A percentile compares a stretch with the other conserved stretches of the same genome.
Evolutionary conservation across 345 rosid species (phyloP).

Genomic region (Conringia planisiliqua): DNA sequence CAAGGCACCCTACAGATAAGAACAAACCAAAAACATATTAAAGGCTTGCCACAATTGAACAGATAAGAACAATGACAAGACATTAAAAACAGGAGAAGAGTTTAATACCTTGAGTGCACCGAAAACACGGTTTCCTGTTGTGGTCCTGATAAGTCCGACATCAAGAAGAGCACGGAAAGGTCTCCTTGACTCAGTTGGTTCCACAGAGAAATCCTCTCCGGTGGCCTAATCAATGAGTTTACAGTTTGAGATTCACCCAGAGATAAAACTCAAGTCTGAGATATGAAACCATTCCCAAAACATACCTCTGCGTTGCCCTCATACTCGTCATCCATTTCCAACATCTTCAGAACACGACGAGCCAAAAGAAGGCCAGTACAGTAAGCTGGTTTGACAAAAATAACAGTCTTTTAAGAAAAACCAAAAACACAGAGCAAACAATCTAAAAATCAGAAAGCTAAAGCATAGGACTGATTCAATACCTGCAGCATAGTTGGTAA

Average conservation of each 20-base stretch:
- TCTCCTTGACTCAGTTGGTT: slow-evolving; percentile 63
- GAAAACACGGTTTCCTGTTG: slow-evolving; percentile 77
- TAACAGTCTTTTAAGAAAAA: background rate
- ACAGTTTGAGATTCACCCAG: background rate
- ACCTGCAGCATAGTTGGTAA: slow-evolving; percentile 79
- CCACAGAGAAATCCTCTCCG: slow-evolving; percentile 72
- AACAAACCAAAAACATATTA: background rate
- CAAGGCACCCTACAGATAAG: slow-evolving; percentile 36
- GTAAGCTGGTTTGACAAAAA: slow-evolving; percentile 40
- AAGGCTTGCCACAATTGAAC: background rate
- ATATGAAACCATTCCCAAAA: background rate
- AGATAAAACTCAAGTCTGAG: too few species aligned
- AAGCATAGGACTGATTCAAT: background rate
- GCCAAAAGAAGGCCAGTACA: slow-evolving; percentile 76
- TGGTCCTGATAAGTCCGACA: slow-evolving; percentile 69
- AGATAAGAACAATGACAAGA: background rate
- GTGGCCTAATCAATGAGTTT: background rate
- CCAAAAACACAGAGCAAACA: background rate
- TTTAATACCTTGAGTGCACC: slow-evolving; percentile 64
- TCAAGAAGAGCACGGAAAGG: slow-evolving; percentile 85
- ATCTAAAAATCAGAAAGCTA: background rate
- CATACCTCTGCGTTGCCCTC: slow-evolving; percentile 67
- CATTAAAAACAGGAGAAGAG: background rate
- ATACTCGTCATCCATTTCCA: slow-evolving; percentile 67
- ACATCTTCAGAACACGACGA: slow-evolving; percentile 59